Base-by-base conservation (phyloP, 345 rosid genomes). In the Pugionium cornutum region DNA sequence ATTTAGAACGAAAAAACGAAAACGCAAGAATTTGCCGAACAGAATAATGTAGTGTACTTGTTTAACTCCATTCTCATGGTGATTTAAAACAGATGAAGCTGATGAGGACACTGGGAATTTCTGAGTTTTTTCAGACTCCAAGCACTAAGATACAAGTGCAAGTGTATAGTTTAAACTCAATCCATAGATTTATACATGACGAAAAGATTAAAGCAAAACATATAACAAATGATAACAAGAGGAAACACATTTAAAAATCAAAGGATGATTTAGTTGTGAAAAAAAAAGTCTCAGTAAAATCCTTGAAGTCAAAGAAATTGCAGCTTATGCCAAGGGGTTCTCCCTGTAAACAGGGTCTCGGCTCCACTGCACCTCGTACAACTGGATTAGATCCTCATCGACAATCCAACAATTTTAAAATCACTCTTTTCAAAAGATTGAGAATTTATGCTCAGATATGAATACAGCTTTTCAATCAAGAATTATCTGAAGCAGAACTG, bases 401-500 rank as follows among this genome's bases (percentile, higher is more conserved):
- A 57, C 64, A 45, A 9, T 35, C 0, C 11, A 1, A 65, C 18
- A 39, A 7, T 7, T 40, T 7, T 40, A 7, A 8, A 40, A 40
- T 1, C 18, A 18, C 18, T 18, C 18, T 18, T 18, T 18, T 18
- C 18, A 36, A 36, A 36, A 5, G 6, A 36, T 36, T 36, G 1
- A 36, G 40, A 2, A 6, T 36, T 36, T 36, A 79, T 18, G 88
- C 94, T 84, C 89, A 78, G 94, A 69, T 6, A 28, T 9, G 7
- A 37, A 60, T 53, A 70, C 91, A 83, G 89, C 92, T 83, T 73
- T 43, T 85, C 92, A 27, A 87, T 89, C 98, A 92, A 62, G 89
- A 81, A 80, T 79, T 75, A 46, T 91, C 96, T 72, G 98, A 81
- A 85, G 98, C 96, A 91, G 89, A 91, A 91, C 96, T 87, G 96